These are phyloP conservation scores for Stropharia rugosoannulata DNA, from an alignment of 768 basidiomycete genomes.

Conservation along the genomic window DNA sequence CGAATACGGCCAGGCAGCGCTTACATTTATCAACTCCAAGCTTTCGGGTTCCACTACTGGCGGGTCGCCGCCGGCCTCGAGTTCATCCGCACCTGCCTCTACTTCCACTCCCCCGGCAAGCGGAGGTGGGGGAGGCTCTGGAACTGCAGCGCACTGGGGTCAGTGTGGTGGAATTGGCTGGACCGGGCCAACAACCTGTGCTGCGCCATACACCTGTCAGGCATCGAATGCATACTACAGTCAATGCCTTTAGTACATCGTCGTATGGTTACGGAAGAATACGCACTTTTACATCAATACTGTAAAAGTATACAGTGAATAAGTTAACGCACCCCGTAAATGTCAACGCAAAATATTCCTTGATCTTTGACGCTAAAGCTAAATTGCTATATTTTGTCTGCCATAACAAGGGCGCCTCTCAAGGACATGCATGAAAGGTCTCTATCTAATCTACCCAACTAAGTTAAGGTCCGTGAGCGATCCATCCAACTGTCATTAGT, in stretches of 20 bases:
- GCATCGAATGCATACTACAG: constrained; percentile 18
- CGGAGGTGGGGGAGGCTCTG: background rate
- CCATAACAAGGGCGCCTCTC: too few relatives aligned
- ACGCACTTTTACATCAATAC: too few relatives aligned
- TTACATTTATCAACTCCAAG: constrained; percentile 28
- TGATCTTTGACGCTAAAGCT: too few relatives aligned
- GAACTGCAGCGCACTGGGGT: constrained; percentile 15
- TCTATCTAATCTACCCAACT: too few relatives aligned
- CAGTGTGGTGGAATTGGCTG: constrained; percentile 23
- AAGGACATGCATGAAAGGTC: too few relatives aligned
- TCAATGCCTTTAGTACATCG: constrained; percentile 12
- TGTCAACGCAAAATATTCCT: too few relatives aligned
- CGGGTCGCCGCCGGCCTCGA: background rate
- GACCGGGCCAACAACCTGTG: constrained; percentile 19
- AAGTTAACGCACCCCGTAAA: too few relatives aligned
- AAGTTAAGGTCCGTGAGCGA: background rate
- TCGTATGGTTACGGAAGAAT: too few relatives aligned
- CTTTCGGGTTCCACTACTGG: constrained; percentile 17
- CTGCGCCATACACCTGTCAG: constrained; percentile 17
- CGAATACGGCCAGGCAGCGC: constrained; percentile 28
- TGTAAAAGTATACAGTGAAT: too few relatives aligned
- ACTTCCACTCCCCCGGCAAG: constrained; percentile 9
- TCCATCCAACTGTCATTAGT: background rate
- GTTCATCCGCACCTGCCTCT: background rate
- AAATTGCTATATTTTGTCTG: too few relatives aligned